Evolutionary conservation across 768 basidiomycete genomes (phyloP), one percentile per base, ranked within the genome.

Genomic region (Scleroderma bovista): DNA sequence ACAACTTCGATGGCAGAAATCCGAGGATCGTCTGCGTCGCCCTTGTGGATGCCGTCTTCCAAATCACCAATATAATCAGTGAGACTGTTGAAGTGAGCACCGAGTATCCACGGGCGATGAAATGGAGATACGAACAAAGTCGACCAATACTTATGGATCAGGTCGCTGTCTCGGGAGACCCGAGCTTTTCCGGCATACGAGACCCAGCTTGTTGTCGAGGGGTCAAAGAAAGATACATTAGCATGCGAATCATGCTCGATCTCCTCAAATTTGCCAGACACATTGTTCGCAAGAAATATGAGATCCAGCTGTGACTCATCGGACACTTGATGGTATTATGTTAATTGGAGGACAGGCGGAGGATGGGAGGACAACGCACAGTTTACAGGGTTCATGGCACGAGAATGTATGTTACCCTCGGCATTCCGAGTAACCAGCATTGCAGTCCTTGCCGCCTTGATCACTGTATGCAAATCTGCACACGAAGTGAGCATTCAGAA

Each of bases 1-100:
- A 84, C 66, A 47, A 96, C 78, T 63, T 90, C 80, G 55, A 95
- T 88, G 32, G 88, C 65, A 7, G 83, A 76, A 3, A 96, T 76
- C 22, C 93, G 80, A 1, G 92, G 89, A 55, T 95, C 93, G 42
- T 75, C 70, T 26, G 75, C 75, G 57, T 85, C 80, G n/a, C 92
- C 93, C 58, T 81, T 84, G 65, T 93, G 92, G 6, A 86, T 69
- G 16, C 88, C 88, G 55, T 95, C 92, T 29, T 84, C 83, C 48
- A 93, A 72, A 61, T 95, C 86, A 33, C 88, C 90, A 58, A 94
- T 94, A 76, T 90, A 96, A 0, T 84, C 86, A 9, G 76, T 64
- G 29, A 79, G 72, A 3, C 86, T 88, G 43, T 19, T 42, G 41
- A 42, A 33, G 43, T 57, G 34, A 50, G 38, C 34, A 50, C 15